phyloP scores from a whole-genome alignment of 75 land plant genomes.

The Selaginella tamariscina region DNA sequence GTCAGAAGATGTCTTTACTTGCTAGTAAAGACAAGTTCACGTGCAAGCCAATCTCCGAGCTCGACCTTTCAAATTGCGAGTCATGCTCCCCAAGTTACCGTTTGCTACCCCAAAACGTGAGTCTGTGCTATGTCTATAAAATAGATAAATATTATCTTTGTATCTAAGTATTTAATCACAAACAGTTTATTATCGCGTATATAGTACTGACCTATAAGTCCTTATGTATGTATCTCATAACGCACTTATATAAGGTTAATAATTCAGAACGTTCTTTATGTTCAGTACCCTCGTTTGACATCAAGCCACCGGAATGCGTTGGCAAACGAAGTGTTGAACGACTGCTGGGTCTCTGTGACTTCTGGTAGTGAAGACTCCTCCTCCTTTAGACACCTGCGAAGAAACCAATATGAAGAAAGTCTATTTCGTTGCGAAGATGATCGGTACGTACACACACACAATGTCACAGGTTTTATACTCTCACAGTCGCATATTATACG shows the following conservation, averaged over 20 bases:
- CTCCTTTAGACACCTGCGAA: constrained; percentile 18
- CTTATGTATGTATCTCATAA: too few relatives aligned
- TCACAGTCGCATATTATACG: too few relatives aligned
- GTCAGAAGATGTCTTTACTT: background rate
- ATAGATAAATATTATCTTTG: too few relatives aligned
- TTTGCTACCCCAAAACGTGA: background rate
- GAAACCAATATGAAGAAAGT: constrained; percentile 20
- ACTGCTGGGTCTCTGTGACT: constrained; percentile 17
- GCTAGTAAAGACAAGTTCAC: background rate
- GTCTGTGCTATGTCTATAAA: background rate
- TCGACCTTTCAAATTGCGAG: constrained; percentile 3
- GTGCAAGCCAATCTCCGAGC: background rate
- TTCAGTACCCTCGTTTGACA: background rate
- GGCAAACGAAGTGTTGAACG: constrained; percentile 7
- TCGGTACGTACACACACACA: constrained; percentile 12
- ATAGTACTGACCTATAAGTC: too few relatives aligned
- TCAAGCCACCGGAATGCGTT: background rate
- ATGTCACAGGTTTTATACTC: too few relatives aligned
- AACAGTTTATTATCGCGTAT: too few relatives aligned
- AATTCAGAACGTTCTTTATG: too few relatives aligned
- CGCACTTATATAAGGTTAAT: too few relatives aligned
- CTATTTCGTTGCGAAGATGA: constrained; percentile 27
- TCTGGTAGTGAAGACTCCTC: constrained; percentile 21
- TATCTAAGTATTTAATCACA: too few relatives aligned
- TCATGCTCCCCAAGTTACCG: background rate